Evolutionary conservation across 1,139 yeast species (phyloP), one percentile per base, ranked within the genome.

Genomic region (Blastobotrys serpentis): DNA sequence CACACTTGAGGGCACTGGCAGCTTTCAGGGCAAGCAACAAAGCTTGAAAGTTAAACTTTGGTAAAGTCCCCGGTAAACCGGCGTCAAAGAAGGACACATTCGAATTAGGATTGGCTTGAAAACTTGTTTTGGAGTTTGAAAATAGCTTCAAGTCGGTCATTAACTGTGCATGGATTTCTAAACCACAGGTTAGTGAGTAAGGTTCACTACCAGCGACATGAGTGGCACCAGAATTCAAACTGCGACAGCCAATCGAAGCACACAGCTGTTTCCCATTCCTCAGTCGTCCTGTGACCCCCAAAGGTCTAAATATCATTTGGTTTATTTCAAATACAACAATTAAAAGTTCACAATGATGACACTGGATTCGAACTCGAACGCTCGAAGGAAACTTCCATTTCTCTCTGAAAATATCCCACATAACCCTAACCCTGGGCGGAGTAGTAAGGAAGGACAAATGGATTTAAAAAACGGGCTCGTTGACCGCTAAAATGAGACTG

Each of bases 61-160:
- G 99, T 64, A 86, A 95, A 0, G 98, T 82, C 1, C 99, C 99
- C 0, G 98, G 98, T 22, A 94, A 66, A 1, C 94, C 88, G 16
- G 84, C 76, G 66, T 92, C 99, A 61, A 84, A 92, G 61, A 71
- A 86, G 26, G 95, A 84, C 1, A 86, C 81, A 42, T 77, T 76
- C 2, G 84, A 61, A 66, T 92, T 92, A 2, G 96, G 95, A 1
- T 61, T 56, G 0, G 78, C 76, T 38, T 75, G 72, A 52, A 79
- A 74, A 5, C 64, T 56, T 3, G 69, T 62, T 2, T 68, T 63
- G 4, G 73, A 55, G 11, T 70, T 46, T 1, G 96, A 86, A 57
- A 92, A 92, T 30, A 92, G 78, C 64, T 92, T 92, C 52, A 77
- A 73, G 38, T 70, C 66, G 0, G 97, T 87, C 55, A 79, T 76